Base-by-base conservation (phyloP, 140 eudicot species). In the Bidens hawaiensis region DNA sequence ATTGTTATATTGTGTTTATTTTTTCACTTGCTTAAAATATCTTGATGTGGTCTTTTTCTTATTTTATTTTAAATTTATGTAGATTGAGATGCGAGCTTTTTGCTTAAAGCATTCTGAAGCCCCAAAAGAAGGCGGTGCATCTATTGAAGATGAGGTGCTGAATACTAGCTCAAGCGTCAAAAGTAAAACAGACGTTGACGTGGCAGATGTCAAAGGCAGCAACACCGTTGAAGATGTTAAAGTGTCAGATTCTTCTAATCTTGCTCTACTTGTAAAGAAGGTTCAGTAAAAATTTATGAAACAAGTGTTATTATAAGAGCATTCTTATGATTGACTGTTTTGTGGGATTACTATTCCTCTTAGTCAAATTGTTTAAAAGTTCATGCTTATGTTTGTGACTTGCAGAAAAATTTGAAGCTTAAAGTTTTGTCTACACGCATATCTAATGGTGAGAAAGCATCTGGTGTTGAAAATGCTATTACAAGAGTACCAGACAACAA, bases 51-150 rank as follows among this genome's bases (percentile, higher is more conserved):
- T n/a, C n/a, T n/a, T n/a, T n/a, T n/a, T n/a, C n/a, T n/a, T n/a
- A n/a, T n/a, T n/a, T n/a, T n/a, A n/a, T n/a, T n/a, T n/a, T n/a
- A n/a, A n/a, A 16, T 14, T 38, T 25, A 62, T 69, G 7, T 77
- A 94, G 99, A 85, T 94, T 73, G 99, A 94, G 76, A 41, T 94
- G 64, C 95, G 97, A 19, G 99, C 97, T 22, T 94, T 85, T 72
- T 94, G 99, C 65, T 67, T 65, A 21, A 94, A 88, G 75, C 99
- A 94, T 71, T 85, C 95, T 40, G 96, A 78, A 59, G 33, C 69
- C 61, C 81, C 59, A 65, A 66, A 47, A 53, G 82, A 61, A 24
- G 81, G 67, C 78, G 24, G 14, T 67, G 62, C 30, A 45, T 55
- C 75, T 10, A n/a, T 63, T 47, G 83, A 75, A 36, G 69, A 60